Evolutionary conservation across 306 rosid species (phyloP), one percentile per base, ranked within the genome.

Genomic region (Mucuna pruriens): DNA sequence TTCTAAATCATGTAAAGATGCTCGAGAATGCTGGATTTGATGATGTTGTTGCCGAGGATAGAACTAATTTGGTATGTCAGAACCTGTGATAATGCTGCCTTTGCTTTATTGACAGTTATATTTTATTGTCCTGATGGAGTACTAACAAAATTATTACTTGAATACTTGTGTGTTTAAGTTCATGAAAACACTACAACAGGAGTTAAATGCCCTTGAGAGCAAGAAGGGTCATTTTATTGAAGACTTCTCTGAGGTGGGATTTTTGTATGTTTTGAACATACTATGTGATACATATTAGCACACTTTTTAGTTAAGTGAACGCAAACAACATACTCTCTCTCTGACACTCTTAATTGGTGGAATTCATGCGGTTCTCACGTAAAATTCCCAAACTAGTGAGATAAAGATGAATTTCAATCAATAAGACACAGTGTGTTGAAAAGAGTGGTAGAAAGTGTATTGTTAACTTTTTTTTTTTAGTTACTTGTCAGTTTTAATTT

Each of bases 21-120:
- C 97, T 95, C 13, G 78, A 83, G 69, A 89, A 89, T 58, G 96
- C 96, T 83, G 99, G 97, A 82, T 93, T 93, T 87, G 83, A 55
- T 36, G 85, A 89, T 10, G 91, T 90, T 68, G 71, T 75, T 84
- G 93, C 85, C 2, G 94, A 91, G 81, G 99, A 95, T 83, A 89
- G 83, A 49, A 91, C 94, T 1, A 86, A 88, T 74, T 86, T 91
- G 97, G 97, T 95, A 29, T 78, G 86, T 63, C 20, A 22, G 15
- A 44, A 4, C 31, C 82, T 11, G 48, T 31, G 19, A 22, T 34
- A 36, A 36, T n/a, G 71, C 6, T 77, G 48, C 39, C 45, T 29
- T 78, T 34, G 33, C 5, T 20, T 19, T 55, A 39, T 22, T 16
- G 52, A 26, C 4, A 17, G 22, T 76, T 49, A 72, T 17, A 29